Evolutionary conservation across 176 grass and related monocot genomes (phyloP).

Genomic region (Ensete ventricosum): DNA sequence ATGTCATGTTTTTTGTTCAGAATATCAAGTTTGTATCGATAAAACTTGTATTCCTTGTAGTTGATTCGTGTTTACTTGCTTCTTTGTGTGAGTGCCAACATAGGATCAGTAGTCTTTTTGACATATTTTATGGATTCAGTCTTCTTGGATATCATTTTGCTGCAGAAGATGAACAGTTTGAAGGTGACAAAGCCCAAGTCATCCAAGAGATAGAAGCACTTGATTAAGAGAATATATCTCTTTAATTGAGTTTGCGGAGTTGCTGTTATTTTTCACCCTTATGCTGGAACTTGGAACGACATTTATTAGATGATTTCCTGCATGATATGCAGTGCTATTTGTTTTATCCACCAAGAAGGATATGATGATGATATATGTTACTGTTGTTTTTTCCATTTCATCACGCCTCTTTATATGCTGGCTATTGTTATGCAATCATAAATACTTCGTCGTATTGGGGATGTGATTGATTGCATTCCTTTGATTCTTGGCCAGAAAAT

Average conservation of each 20-base stretch:
- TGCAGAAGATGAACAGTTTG: conserved; percentile 91
- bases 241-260: background rate
- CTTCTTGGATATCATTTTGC: background rate
- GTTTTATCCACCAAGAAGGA: background rate
- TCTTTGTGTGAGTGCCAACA: background rate
- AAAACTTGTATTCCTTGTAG: background rate
- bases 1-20: background rate
- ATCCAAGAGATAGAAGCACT: conserved; percentile 69
- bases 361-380: background rate
- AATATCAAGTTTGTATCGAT: too few species aligned
- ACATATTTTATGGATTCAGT: background rate
- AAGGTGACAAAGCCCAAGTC: conserved; percentile 90
- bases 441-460: too few species aligned
- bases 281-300: background rate
- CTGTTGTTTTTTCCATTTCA: too few species aligned
- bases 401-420: too few species aligned
- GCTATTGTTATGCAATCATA: too few species aligned
- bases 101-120: background rate
- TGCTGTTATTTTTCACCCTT: background rate
- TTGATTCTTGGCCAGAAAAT: too few species aligned
- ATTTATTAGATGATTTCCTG: background rate
- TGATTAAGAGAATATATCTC: background rate
- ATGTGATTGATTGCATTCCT: too few species aligned
- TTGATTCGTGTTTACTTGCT: conserved; percentile 1
- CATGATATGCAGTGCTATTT: background rate